Conservation (phyloP, 164 flowering plant genomes). For the Akebia trifoliata region DNA sequence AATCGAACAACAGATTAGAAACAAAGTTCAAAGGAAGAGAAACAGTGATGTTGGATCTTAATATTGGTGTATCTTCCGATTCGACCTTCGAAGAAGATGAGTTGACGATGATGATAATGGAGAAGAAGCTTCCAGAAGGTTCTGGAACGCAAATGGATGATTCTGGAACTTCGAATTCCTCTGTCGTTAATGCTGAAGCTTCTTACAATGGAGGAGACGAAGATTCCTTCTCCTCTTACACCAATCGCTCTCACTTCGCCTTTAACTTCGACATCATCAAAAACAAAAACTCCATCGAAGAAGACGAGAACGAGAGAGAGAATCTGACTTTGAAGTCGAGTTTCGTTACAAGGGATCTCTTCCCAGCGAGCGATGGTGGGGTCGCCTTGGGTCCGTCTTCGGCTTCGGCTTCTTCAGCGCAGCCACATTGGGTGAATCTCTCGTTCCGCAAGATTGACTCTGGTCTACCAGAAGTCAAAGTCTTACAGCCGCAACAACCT, state of each 20-base stretch:
- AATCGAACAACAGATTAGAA: too few relatives aligned
- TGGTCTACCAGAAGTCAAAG: conserved; percentile 9
- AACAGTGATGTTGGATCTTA: conserved; percentile 42
- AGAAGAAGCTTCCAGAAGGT: conserved; percentile 23
- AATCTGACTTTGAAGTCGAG: conserved; percentile 12
- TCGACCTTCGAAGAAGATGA: conserved; percentile 9
- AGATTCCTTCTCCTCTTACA: conserved; percentile 33
- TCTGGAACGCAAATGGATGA: conserved; percentile 45
- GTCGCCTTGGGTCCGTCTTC: conserved; percentile 10
- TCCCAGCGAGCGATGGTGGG: conserved; percentile 25
- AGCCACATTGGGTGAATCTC: conserved; percentile 42
- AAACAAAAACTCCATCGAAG: conserved; percentile 1
- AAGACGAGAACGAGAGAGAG: conserved; percentile 13
- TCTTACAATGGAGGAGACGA: conserved; percentile 40
- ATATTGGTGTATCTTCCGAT: conserved; percentile 13
- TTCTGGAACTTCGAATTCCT: conserved; percentile 60
- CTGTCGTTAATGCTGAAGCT: conserved; percentile 60
- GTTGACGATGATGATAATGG: too few relatives aligned
- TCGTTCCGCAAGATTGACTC: conserved; percentile 17
- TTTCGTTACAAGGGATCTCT: conserved; percentile 42
- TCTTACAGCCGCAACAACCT: conserved; percentile 26
- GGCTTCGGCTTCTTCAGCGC: conserved; percentile 16
- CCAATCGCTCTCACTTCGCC: conserved; percentile 13
- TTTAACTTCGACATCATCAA: conserved; percentile 47
- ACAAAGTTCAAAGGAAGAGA: too few relatives aligned